Evolutionary conservation across 31 red algal genomes (phyloP).

Genomic region (Porphyra umbilicalis): DNA sequence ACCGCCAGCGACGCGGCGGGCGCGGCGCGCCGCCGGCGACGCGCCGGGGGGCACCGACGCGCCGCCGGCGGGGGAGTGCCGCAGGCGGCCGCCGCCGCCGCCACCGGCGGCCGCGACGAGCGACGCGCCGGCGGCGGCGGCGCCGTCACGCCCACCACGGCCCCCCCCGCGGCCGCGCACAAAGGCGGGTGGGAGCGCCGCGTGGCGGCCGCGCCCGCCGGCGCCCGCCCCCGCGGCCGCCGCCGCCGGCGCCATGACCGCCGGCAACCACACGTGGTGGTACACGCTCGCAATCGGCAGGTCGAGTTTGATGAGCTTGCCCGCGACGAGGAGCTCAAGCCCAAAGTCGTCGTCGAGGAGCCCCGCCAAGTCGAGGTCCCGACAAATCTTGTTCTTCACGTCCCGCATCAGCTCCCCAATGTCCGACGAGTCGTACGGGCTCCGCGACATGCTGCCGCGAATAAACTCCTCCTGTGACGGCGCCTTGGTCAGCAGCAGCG

Average conservation of each 20-base stretch:
- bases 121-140: background rate
- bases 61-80: background rate
- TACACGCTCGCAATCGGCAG: conserved; percentile 69
- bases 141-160: background rate
- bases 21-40: background rate
- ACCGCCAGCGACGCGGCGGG: background rate
- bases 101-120: background rate
- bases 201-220: conserved; percentile 23
- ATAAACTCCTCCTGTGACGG: conserved; percentile 95
- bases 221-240: background rate
- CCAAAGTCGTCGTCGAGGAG: conserved; percentile 92
- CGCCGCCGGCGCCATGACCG: background rate
- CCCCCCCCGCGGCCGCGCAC: background rate
- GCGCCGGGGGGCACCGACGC: conserved; percentile 3
- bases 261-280: conserved; percentile 51
- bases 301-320: conserved; percentile 73
- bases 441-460: conserved; percentile 66
- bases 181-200: conserved; percentile 13
- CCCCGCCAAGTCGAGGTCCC: conserved; percentile 72
- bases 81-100: conserved; percentile 17
- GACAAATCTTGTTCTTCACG: conserved; percentile 88
- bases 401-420: conserved; percentile 83
- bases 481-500: conserved; percentile 65
- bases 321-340: conserved; percentile 79
- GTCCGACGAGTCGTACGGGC: conserved; percentile 47